A percentile compares a stretch with the other conserved stretches of the same genome.
phyloP scores from a whole-genome alignment of 1,139 yeast genomes.

The Sugiyamaella xylanicola region DNA sequence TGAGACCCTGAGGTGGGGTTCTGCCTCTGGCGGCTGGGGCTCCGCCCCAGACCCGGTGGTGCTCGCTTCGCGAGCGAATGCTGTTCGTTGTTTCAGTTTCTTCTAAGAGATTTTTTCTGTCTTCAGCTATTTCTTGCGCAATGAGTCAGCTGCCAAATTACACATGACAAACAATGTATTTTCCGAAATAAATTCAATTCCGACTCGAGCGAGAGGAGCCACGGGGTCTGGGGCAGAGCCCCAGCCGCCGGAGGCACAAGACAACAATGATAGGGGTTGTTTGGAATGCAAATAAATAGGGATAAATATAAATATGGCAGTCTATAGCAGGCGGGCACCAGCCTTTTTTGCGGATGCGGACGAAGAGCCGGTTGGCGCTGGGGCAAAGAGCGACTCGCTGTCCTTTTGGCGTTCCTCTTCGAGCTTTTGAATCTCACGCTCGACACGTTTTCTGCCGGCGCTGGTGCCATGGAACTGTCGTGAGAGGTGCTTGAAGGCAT shows the following conservation, averaged over 20 bases:
- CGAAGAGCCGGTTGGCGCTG: slow-evolving; percentile 1
- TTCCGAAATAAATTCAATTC: background rate
- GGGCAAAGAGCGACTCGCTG: slow-evolving; percentile 33
- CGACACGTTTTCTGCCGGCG: slow-evolving; percentile 49
- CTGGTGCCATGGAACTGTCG: slow-evolving; percentile 83
- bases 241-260: slow-evolving; percentile 2
- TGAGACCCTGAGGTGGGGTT: too few relatives aligned
- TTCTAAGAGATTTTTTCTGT: too few relatives aligned
- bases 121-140: too few relatives aligned
- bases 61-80: background rate
- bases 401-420: slow-evolving; percentile 41
- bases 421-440: slow-evolving; percentile 43
- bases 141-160: too few relatives aligned
- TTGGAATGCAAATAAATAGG: background rate
- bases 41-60: background rate
- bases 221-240: background rate
- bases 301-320: background rate
- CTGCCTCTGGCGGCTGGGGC: slow-evolving; percentile 1
- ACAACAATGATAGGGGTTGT: background rate
- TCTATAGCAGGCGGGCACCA: slow-evolving; percentile 11
- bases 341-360: background rate
- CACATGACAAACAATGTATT: too few relatives aligned
- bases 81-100: too few relatives aligned
- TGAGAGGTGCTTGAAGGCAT: slow-evolving; percentile 82
- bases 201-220: background rate